Evolutionary conservation across 148 eudicot genomes (phyloP), one percentile per base, ranked within the genome.

Genomic region (Camellia sinensis): DNA sequence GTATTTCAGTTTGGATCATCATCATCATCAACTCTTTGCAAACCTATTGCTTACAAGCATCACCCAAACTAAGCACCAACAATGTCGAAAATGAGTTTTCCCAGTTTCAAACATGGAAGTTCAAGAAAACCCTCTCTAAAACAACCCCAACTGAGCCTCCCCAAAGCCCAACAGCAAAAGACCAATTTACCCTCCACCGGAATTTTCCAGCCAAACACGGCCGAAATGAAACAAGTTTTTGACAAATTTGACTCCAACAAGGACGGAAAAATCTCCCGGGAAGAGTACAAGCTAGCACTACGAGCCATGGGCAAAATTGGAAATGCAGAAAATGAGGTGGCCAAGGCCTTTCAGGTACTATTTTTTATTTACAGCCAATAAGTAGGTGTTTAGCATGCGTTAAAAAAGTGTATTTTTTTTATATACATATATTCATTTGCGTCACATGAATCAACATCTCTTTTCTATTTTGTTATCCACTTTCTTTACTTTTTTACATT

Each of bases 171-270:
- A 14, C 60, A 73, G 54, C 60, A 73, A 45, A 69, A 43, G 57
- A 13, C 75, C 29, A 68, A 41, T 70, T n/a, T 60, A 7, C 14
- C 74, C 5, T 21, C 74, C 5, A 44, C 63, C 5, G n/a, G 6
- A 45, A 64, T 63, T 53, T 89, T 83, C 81, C 82, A 86, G 53
- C 79, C 91, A 12, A 87, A 85, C 71, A 12, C 19, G 50, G 84
- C 76, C 1, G 91, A 91, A 61, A 87, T 91, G 91, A 85, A 76
- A 71, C 53, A 59, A 21, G 90, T 87, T 7, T 91, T 93, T 74
- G 85, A 91, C 78, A 87, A 81, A 37, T 88, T 88, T 29, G 94
- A 93, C 80, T n/a, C 74, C 7, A 89, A 93, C 85, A 83, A 82
- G 37, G 94, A 91, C 41, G 94, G 97, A 6, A 89, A 84, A 62